Evolutionary conservation across 306 rosid genomes (phyloP).

Genomic region (Cicer yamashitae): DNA sequence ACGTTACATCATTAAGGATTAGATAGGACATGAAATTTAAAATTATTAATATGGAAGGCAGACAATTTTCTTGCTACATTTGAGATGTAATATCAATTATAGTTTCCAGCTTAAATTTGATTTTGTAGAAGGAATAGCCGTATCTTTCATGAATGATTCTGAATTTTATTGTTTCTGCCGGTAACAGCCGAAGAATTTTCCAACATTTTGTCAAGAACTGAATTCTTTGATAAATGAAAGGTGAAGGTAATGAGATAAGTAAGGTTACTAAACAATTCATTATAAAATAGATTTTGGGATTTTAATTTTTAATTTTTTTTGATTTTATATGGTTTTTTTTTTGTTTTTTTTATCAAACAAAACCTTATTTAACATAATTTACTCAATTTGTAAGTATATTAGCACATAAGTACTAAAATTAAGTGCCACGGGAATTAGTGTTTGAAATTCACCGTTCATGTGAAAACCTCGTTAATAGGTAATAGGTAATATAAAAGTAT

Average conservation of each 20-base stretch:
- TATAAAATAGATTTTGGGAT: too few species aligned
- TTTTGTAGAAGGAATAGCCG: neutral
- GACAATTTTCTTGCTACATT: neutral
- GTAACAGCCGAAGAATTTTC: constrained; percentile 62
- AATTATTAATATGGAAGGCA: constrained; percentile 15
- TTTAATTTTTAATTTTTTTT: too few species aligned
- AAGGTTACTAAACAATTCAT: constrained; percentile 34
- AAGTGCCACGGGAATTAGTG: too few species aligned
- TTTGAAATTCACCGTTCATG: too few species aligned
- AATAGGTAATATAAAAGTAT: too few species aligned
- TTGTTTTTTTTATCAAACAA: too few species aligned
- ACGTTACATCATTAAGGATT: neutral
- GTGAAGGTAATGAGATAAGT: constrained; percentile 32
- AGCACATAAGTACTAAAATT: too few species aligned
- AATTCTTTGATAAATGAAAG: constrained; percentile 56
- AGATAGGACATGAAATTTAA: constrained; percentile 1
- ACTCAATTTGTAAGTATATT: too few species aligned
- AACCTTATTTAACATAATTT: too few species aligned
- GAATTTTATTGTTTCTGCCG: constrained; percentile 26
- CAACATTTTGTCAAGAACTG: constrained; percentile 67
- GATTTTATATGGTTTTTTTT: too few species aligned
- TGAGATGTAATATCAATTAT: neutral
- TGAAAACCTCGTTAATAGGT: too few species aligned
- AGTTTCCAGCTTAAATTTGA: constrained; percentile 33
- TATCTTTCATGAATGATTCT: constrained; percentile 38